phyloP scores from a whole-genome alignment of 169 alveolate genomes.

The Plasmodium vivax region DNA sequence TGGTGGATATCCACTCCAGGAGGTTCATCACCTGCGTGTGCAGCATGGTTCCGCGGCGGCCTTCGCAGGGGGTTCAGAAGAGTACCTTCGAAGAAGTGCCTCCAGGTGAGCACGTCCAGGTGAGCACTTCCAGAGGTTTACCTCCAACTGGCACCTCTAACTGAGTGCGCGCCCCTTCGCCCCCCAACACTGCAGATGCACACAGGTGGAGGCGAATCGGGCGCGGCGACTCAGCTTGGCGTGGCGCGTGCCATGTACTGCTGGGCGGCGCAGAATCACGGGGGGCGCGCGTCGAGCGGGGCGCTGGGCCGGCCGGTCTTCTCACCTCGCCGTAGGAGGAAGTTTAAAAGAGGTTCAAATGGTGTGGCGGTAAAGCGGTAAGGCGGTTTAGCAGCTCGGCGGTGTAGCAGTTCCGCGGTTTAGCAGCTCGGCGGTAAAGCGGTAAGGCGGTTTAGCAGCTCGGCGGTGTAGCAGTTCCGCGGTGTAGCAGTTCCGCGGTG shows the following conservation, averaged over 20 bases:
- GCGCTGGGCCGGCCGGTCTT: background rate
- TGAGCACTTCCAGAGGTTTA: background rate
- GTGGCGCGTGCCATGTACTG: background rate
- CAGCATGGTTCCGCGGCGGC: background rate
- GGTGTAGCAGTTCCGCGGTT: too few species aligned
- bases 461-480: too few species aligned
- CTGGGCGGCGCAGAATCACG: background rate
- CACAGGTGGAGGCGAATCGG: background rate
- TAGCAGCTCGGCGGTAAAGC: too few species aligned
- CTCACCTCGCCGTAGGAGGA: background rate
- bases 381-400: too few species aligned
- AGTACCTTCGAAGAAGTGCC: background rate
- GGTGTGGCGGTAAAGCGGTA: background rate
- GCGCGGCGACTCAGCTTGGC: background rate
- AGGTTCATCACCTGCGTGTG: background rate
- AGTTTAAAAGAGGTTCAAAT: background rate
- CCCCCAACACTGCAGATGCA: background rate
- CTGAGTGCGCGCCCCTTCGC: background rate
- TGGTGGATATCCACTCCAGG: slow-evolving; percentile 33
- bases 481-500: too few species aligned
- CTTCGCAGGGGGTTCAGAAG: too few species aligned
- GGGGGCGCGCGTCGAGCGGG: background rate
- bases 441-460: too few species aligned
- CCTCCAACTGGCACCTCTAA: too few species aligned
- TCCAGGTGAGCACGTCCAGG: background rate